These are phyloP conservation scores for Nothophoma quercina DNA, from an alignment of 2,329 filamentous ascomycete genomes.

Conservation along the genomic window DNA sequence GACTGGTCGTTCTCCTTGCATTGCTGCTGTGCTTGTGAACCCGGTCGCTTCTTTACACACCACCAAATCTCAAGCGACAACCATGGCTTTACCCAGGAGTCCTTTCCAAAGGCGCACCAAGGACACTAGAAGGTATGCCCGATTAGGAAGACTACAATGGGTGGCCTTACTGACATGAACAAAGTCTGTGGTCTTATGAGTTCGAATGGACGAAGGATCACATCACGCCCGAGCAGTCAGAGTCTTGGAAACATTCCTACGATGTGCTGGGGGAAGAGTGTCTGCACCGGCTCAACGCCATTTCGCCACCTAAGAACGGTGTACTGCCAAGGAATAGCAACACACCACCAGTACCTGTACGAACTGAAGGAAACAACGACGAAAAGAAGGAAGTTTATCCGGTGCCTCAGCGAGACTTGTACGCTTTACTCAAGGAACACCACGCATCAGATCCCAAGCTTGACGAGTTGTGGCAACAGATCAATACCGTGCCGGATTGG, in stretches of 20 bases:
- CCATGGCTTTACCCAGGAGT: conserved; percentile 55
- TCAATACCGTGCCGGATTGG: conserved; percentile 74
- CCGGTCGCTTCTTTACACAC: neutral
- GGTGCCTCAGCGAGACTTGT: conserved; percentile 64
- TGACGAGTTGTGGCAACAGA: conserved; percentile 68
- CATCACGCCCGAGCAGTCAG: conserved; percentile 64
- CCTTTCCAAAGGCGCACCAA: conserved; percentile 52
- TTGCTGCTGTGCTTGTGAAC: neutral
- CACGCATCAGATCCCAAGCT: conserved; percentile 64
- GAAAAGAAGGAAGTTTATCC: conserved; percentile 45
- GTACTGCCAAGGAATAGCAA: conserved; percentile 51
- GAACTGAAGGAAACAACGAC: conserved; percentile 32
- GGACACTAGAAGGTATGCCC: conserved; percentile 53
- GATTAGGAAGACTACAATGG: conserved; percentile 22
- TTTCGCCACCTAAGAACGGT: conserved; percentile 60
- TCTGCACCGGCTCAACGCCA: conserved; percentile 67
- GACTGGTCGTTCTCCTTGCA: neutral
- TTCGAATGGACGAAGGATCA: conserved; percentile 76
- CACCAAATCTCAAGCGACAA: neutral
- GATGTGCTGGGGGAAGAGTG: conserved; percentile 73
- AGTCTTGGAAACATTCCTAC: conserved; percentile 70
- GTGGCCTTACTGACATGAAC: conserved; percentile 19
- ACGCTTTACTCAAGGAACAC: conserved; percentile 67
- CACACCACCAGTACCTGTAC: conserved; percentile 37
- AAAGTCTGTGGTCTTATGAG: conserved; percentile 67